phyloP scores from a whole-genome alignment of 257 asterid species.

The Capsicum rhomboideum region DNA sequence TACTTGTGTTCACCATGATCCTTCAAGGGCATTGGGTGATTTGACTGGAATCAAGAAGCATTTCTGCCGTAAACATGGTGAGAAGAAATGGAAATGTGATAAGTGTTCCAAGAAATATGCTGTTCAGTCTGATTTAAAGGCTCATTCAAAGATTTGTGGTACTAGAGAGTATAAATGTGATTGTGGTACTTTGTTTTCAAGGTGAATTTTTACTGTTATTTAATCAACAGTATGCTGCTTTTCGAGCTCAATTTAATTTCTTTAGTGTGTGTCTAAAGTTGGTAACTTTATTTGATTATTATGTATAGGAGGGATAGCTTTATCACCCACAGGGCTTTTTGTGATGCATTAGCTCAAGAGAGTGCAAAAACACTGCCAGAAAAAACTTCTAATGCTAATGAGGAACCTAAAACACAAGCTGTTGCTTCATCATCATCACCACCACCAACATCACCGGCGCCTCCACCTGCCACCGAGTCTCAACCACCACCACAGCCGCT shows the following conservation, averaged over 20 bases:
- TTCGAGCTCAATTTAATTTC: not conserved
- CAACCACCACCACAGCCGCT: slow-evolving; percentile 4
- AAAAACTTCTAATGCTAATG: slow-evolving; percentile 28
- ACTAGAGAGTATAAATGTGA: slow-evolving; percentile 77
- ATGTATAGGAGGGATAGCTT: slow-evolving; percentile 82
- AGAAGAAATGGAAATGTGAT: slow-evolving; percentile 87
- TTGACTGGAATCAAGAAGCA: slow-evolving; percentile 89
- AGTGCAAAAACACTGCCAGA: slow-evolving; percentile 39
- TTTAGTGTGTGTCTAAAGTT: not conserved
- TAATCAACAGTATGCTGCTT: not conserved
- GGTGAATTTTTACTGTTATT: slow-evolving; percentile 18
- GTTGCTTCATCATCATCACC: slow-evolving; percentile 25
- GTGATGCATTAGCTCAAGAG: slow-evolving; percentile 79
- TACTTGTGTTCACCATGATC: slow-evolving; percentile 74
- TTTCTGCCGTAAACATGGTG: slow-evolving; percentile 84
- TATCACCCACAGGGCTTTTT: slow-evolving; percentile 87
- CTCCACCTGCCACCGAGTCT: slow-evolving; percentile 6
- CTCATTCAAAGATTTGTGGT: slow-evolving; percentile 83
- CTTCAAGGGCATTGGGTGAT: slow-evolving; percentile 77
- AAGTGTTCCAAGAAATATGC: slow-evolving; percentile 81
- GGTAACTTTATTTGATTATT: slow-evolving; percentile 11
- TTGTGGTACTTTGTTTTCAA: slow-evolving; percentile 77
- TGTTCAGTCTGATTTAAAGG: slow-evolving; percentile 90
- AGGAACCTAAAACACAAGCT: slow-evolving; percentile 26
- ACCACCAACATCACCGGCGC: slow-evolving; percentile 1